Base-by-base conservation (phyloP, 495 filamentous ascomycete species). In the Trypethelium eluteriae region DNA sequence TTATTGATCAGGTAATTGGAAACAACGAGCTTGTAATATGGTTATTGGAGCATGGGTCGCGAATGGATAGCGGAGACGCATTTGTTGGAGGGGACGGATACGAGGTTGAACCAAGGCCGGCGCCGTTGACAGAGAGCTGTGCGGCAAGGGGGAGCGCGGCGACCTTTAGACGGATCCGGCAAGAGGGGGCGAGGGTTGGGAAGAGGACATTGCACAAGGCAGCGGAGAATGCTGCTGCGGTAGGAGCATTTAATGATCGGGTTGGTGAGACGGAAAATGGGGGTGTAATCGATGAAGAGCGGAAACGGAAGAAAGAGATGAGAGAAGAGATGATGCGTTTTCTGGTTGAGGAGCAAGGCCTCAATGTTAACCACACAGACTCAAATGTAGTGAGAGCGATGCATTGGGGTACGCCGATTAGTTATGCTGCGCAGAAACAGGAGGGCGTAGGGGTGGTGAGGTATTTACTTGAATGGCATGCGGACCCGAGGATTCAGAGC, bases 41-140 rank as follows among this genome's bases (percentile, higher is more conserved):
- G 49, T 53, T 53, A 53, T 53, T 53, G 49, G 49, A 18, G 49
- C 49, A 53, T 53, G 49, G 49, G 49, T 53, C 49, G 49, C 49
- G 49, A 53, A 18, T 53, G 49, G 49, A 53, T 53, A 53, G 49
- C 49, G 49, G 49, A 53, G 49, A 53, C 16, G 49, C 49, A 53
- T 7, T 53, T 53, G 49, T 53, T 16, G 49, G 16, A 18, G 49
- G 16, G 16, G 6, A 53, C 6, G 49, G 49, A 53, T 53, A 53
- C 25, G 49, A 53, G 49, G 49, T 53, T 18, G 49, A 53, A 53
- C 49, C 49, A 53, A 53, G 49, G 49, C 49, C 49, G 49, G 49
- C 49, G 49, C 16, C 49, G 16, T 53, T 53, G 49, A 9, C 16
- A 18, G 49, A 53, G 49, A 53, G 49, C 49, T 18, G 16, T 53